Conservation (phyloP, 2,329 filamentous ascomycete species). For the Pseudogymnoascus verrucosus region DNA sequence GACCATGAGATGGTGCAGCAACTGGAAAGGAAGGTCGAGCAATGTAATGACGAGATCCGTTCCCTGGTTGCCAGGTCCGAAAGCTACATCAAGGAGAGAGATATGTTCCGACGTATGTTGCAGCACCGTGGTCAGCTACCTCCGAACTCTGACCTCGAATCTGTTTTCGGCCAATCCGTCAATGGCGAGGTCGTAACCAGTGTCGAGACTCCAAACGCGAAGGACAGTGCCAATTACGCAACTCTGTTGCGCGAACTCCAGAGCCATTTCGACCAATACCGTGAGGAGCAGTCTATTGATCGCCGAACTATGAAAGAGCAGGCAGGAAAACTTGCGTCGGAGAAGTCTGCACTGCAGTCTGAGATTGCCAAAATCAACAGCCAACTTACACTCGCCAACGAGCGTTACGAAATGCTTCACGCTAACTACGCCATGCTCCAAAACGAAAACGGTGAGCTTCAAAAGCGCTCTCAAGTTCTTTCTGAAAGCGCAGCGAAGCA, state of each 20-base stretch:
- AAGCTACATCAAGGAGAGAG: slow-evolving; percentile 89
- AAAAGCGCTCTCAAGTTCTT: slow-evolving; percentile 69
- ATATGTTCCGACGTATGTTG: slow-evolving; percentile 94
- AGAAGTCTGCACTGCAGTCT: slow-evolving; percentile 74
- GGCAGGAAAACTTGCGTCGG: slow-evolving; percentile 68
- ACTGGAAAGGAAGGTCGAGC: slow-evolving; percentile 63
- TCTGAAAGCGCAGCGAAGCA: slow-evolving; percentile 83
- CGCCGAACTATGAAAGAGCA: slow-evolving; percentile 78
- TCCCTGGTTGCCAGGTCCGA: slow-evolving; percentile 77
- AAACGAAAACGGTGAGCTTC: slow-evolving; percentile 75
- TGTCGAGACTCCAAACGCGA: slow-evolving; percentile 43
- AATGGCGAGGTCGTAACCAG: slow-evolving; percentile 53
- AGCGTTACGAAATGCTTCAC: slow-evolving; percentile 84
- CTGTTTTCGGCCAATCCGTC: slow-evolving; percentile 64
- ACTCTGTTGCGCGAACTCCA: slow-evolving; percentile 82
- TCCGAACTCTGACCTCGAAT: slow-evolving; percentile 52
- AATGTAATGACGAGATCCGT: slow-evolving; percentile 77
- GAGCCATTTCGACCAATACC: slow-evolving; percentile 79
- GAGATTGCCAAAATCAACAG: slow-evolving; percentile 74
- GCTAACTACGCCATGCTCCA: slow-evolving; percentile 79
- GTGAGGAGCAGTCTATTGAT: slow-evolving; percentile 76
- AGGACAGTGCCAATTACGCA: slow-evolving; percentile 61
- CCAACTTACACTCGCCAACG: slow-evolving; percentile 71
- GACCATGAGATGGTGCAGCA: slow-evolving; percentile 66
- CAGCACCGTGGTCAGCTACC: slow-evolving; percentile 62